Evolutionary conservation across 2,329 filamentous ascomycete genomes (phyloP).

Genomic region (Phialophora expanda): DNA sequence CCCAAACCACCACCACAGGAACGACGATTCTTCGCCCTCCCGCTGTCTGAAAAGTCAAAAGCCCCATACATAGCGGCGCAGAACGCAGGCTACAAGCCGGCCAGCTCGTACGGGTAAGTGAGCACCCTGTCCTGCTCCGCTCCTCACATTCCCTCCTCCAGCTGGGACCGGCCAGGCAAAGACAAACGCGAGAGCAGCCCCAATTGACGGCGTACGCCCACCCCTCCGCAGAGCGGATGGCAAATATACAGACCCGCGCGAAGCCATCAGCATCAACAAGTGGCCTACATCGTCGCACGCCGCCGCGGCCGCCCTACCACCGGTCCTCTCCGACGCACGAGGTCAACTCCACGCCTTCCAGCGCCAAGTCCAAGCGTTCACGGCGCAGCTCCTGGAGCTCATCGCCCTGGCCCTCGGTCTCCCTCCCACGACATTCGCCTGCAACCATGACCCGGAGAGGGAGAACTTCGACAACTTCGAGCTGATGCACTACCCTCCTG

Average conservation of each 20-base stretch:
- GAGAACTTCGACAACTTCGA: constrained; percentile 31
- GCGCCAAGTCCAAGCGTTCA: constrained; percentile 21
- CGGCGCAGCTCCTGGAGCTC: constrained; percentile 24
- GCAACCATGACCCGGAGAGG: constrained; percentile 15
- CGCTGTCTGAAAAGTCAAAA: constrained; percentile 16
- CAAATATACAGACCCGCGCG: constrained; percentile 27
- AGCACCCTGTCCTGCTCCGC: neutral
- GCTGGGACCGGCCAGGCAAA: neutral
- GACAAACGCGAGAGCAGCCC: neutral
- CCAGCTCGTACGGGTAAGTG: constrained; percentile 26
- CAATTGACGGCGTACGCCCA: neutral
- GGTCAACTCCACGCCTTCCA: constrained; percentile 26
- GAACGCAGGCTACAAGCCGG: constrained; percentile 30
- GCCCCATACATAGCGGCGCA: constrained; percentile 27
- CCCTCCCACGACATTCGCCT: constrained; percentile 16
- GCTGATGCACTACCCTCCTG: constrained; percentile 29
- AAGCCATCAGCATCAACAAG: constrained; percentile 33
- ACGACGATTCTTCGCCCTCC: constrained; percentile 22
- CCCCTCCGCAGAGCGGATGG: constrained; percentile 16
- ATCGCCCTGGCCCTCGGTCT: constrained; percentile 27
- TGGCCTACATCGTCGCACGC: constrained; percentile 26
- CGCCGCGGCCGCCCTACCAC: constrained; percentile 13
- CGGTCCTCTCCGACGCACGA: constrained; percentile 19
- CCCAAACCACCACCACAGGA: constrained; percentile 7
- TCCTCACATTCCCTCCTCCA: neutral